Evolutionary conservation across 2,329 filamentous ascomycete genomes (phyloP).

Genomic region (Talaromyces sp.): DNA sequence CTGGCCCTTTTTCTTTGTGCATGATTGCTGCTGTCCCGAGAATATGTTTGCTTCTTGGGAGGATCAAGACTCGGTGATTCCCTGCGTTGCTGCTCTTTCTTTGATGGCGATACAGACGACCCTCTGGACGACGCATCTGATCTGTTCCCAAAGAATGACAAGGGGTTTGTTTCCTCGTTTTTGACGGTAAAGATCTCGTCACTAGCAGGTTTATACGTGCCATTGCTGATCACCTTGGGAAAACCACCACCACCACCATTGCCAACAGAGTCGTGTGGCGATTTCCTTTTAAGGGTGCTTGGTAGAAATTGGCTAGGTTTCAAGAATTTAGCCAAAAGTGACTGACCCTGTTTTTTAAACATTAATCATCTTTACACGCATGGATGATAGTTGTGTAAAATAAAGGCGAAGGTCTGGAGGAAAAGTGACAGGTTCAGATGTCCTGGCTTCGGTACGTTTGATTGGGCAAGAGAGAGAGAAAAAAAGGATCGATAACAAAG

Average conservation of each 20-base stretch:
- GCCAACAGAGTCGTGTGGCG: not conserved
- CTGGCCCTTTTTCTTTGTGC: not conserved
- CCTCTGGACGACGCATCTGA: not conserved
- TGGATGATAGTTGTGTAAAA: no score
- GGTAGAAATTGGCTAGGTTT: not conserved
- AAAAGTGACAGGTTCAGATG: not conserved
- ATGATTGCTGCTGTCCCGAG: not conserved
- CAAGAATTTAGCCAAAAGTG: not conserved
- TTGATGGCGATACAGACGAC: not conserved
- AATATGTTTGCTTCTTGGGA: not conserved
- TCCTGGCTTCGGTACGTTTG: not conserved
- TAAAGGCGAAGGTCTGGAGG: no score
- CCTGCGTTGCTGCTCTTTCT: not conserved
- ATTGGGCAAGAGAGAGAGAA: not conserved
- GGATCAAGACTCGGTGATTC: not conserved
- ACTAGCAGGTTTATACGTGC: not conserved
- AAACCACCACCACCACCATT: not conserved
- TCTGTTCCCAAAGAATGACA: not conserved
- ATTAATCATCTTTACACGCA: not conserved
- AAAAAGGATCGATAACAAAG: not conserved
- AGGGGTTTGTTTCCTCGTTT: not conserved
- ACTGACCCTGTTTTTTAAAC: not conserved
- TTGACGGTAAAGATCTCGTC: not conserved
- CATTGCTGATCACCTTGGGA: not conserved
- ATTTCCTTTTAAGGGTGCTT: conserved; percentile 6